Evolutionary conservation across 768 basidiomycete genomes (phyloP).

Genomic region (Lyophyllum atratum): DNA sequence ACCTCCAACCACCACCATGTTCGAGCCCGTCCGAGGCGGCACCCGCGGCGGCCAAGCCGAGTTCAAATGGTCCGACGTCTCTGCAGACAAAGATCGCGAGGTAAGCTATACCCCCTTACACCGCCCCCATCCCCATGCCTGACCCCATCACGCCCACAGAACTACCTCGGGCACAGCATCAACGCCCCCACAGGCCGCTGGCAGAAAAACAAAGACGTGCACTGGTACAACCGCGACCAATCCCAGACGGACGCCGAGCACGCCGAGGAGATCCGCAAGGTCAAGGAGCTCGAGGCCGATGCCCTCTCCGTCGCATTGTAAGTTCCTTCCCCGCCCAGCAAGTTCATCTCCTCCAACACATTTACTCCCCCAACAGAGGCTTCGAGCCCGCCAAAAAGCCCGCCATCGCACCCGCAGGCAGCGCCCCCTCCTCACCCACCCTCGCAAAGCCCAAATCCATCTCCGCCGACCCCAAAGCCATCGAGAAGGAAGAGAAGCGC

Average conservation of each 20-base stretch:
- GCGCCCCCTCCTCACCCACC: conserved; percentile 16
- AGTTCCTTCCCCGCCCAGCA: conserved; percentile 22
- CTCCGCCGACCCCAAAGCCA: conserved; percentile 23
- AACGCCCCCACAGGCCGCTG: conserved; percentile 95
- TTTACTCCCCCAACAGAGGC: conserved; percentile 51
- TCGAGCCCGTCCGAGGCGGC: conserved; percentile 85
- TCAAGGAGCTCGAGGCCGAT: conserved; percentile 91
- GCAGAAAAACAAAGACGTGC: conserved; percentile 97
- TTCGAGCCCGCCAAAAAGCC: conserved; percentile 60
- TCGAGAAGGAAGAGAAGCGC: conserved; percentile 52
- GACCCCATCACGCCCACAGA: conserved; percentile 42
- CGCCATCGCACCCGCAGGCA: conserved; percentile 22
- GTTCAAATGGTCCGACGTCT: conserved; percentile 90
- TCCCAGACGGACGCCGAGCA: conserved; percentile 45
- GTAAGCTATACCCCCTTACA: conserved; percentile 37
- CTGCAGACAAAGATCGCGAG: conserved; percentile 92
- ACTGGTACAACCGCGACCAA: conserved; percentile 86
- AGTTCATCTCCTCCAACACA: not conserved
- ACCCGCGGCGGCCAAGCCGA: conserved; percentile 90
- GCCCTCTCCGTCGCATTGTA: conserved; percentile 81
- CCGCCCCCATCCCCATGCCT: not conserved
- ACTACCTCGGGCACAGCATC: conserved; percentile 94
- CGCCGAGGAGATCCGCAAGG: conserved; percentile 70
- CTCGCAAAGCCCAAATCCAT: conserved; percentile 14
- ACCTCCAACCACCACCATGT: conserved; percentile 46